A percentile compares a stretch with the other conserved stretches of the same genome.
Evolutionary conservation across 768 basidiomycete genomes (phyloP).

Genomic region (Boletus fagicola): DNA sequence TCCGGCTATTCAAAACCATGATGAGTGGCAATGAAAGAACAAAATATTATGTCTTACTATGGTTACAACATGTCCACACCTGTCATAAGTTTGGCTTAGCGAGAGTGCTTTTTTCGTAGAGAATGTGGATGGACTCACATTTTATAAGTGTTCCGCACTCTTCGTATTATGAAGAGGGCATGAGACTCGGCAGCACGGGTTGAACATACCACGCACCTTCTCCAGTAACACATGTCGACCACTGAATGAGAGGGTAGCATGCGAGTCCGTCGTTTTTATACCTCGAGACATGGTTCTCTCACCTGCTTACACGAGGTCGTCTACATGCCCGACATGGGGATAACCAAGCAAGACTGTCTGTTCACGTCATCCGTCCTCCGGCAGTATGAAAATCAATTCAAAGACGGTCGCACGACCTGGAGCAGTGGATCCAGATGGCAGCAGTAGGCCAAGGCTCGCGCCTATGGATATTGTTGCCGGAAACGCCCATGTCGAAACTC

Average conservation of each 20-base stretch:
- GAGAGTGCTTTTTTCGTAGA: not conserved
- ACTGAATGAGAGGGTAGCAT: conserved; percentile 6
- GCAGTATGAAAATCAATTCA: conserved; percentile 28
- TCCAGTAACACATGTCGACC: conserved; percentile 54
- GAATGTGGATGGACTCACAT: conserved; percentile 35
- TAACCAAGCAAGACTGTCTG: conserved; percentile 14
- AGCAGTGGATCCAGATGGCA: conserved; percentile 22
- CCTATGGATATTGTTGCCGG: conserved; percentile 21
- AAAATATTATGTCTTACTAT: conserved; percentile 37
- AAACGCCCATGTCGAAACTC: conserved; percentile 31
- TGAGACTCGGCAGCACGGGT: conserved; percentile 18
- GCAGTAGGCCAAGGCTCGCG: conserved; percentile 7
- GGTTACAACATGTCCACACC: conserved; percentile 54
- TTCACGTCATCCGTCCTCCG: conserved; percentile 31
- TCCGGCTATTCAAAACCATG: conserved; percentile 44
- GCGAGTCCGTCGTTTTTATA: conserved; percentile 28
- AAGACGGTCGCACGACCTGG: conserved; percentile 29
- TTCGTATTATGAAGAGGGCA: conserved; percentile 23
- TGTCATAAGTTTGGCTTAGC: conserved; percentile 22
- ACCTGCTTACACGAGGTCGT: conserved; percentile 31
- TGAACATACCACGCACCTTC: conserved; percentile 43
- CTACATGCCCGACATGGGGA: conserved; percentile 26
- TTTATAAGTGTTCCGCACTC: conserved; percentile 56
- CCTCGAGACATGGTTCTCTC: conserved; percentile 24
- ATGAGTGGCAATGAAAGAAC: conserved; percentile 8